Conservation (phyloP, 768 basidiomycete genomes). For the Leucocoprinus sp. region DNA sequence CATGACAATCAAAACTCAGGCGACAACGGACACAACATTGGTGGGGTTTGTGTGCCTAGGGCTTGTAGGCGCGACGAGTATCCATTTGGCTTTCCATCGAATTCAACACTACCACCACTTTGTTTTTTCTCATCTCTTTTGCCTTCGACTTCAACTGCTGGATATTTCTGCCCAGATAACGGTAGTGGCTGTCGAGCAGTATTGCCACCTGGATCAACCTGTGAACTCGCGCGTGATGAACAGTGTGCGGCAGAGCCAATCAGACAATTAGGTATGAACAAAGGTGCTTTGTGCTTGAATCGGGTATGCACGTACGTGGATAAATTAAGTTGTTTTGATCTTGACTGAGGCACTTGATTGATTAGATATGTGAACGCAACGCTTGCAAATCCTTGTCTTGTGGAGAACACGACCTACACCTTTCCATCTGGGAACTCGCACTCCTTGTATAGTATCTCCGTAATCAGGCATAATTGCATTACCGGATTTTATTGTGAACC, state of each 20-base stretch:
- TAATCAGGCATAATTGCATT: not conserved
- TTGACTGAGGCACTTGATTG: not conserved
- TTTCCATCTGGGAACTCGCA: not conserved
- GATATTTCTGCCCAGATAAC: slow-evolving; percentile 2
- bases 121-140: too few species aligned
- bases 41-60: not conserved
- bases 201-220: not conserved
- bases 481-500: not conserved
- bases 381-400: not conserved
- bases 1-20: not conserved
- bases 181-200: not conserved
- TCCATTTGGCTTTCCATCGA: slow-evolving; percentile 1
- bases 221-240: slow-evolving; percentile 1
- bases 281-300: slow-evolving; percentile 4
- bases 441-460: not conserved
- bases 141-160: not conserved
- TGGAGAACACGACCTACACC: not conserved
- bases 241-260: not conserved
- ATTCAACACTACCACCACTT: not conserved
- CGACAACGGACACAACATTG: not conserved
- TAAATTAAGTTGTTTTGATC: not conserved
- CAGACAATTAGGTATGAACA: not conserved
- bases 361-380: slow-evolving; percentile 2
- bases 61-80: slow-evolving; percentile 1
- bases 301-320: not conserved